A percentile compares a stretch with the other conserved stretches of the same genome.
Evolutionary conservation across 768 basidiomycete genomes (phyloP).

Genomic region (Heimioporus sp.): DNA sequence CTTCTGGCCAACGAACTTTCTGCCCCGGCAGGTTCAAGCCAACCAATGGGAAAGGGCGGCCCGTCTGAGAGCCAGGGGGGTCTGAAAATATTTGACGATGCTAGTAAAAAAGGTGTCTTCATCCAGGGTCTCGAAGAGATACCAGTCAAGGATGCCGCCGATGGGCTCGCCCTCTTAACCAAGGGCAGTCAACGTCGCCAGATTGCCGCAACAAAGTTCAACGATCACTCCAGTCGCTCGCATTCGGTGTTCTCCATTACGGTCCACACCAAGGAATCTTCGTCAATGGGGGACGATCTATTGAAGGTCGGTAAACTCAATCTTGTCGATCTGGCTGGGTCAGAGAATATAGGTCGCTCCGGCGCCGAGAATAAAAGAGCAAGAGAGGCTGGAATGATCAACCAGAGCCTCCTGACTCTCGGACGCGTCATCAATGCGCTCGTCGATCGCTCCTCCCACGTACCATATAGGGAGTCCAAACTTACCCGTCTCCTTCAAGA

Average conservation of each 20-base stretch:
- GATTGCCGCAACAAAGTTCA: slow-evolving; percentile 95
- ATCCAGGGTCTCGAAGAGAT: slow-evolving; percentile 96
- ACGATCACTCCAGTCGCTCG: slow-evolving; percentile 95
- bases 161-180: slow-evolving; percentile 79
- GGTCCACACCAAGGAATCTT: slow-evolving; percentile 86
- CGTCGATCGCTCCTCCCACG: slow-evolving; percentile 87
- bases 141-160: slow-evolving; percentile 75
- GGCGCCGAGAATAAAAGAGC: slow-evolving; percentile 96
- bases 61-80: slow-evolving; percentile 53
- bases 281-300: slow-evolving; percentile 78
- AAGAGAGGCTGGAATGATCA: slow-evolving; percentile 98
- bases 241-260: slow-evolving; percentile 98
- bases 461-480: slow-evolving; percentile 97
- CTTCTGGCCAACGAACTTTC: slow-evolving; percentile 79
- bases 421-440: slow-evolving; percentile 96
- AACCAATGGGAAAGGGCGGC: slow-evolving; percentile 71
- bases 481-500: slow-evolving; percentile 97
- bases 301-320: slow-evolving; percentile 94
- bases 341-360: slow-evolving; percentile 94
- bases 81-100: slow-evolving; percentile 93
- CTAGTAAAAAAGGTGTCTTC: slow-evolving; percentile 81
- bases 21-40: slow-evolving; percentile 60
- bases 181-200: slow-evolving; percentile 91
- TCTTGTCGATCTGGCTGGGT: slow-evolving; percentile 95
- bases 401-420: slow-evolving; percentile 94